Percentiles rank a stretch among this genome's conserved stretches.
Conservation (phyloP, 768 basidiomycete species). For the Rhizopogon sp. region DNA sequence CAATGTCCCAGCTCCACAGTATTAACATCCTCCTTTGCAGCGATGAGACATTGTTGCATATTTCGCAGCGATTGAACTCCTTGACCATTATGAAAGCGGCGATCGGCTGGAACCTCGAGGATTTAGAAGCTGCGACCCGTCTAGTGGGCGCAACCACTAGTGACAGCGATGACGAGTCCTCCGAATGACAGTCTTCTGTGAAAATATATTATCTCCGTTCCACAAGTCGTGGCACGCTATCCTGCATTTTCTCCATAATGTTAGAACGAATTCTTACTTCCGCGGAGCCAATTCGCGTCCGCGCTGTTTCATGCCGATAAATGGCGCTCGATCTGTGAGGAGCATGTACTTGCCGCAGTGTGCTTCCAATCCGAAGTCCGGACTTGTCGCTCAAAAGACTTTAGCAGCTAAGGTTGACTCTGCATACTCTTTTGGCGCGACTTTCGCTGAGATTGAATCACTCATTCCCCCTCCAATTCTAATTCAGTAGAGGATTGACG, state of each 20-base stretch:
- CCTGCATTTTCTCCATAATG: too few species aligned
- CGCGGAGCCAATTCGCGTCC: too few species aligned
- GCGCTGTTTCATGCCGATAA: too few species aligned
- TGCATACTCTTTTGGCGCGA: not conserved
- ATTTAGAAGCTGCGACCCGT: slow-evolving; percentile 53
- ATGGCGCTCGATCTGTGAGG: too few species aligned
- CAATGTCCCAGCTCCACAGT: not conserved
- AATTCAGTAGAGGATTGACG: too few species aligned
- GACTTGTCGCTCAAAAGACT: not conserved
- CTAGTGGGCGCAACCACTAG: slow-evolving; percentile 30
- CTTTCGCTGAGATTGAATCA: too few species aligned
- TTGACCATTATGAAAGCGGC: slow-evolving; percentile 44
- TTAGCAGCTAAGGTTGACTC: not conserved
- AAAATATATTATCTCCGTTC: not conserved
- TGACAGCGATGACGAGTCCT: slow-evolving; percentile 72
- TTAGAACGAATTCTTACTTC: too few species aligned
- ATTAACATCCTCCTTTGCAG: slow-evolving; percentile 31
- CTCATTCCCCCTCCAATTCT: too few species aligned
- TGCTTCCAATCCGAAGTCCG: too few species aligned
- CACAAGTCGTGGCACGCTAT: not conserved
- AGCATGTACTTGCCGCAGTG: too few species aligned
- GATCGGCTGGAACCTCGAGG: slow-evolving; percentile 70
- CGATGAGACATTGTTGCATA: slow-evolving; percentile 44
- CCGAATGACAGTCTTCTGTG: slow-evolving; percentile 24
- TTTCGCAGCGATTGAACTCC: slow-evolving; percentile 39